Evolutionary conservation across 352 stramenopile species (phyloP).

Genomic region (Aphanomyces invadans): DNA sequence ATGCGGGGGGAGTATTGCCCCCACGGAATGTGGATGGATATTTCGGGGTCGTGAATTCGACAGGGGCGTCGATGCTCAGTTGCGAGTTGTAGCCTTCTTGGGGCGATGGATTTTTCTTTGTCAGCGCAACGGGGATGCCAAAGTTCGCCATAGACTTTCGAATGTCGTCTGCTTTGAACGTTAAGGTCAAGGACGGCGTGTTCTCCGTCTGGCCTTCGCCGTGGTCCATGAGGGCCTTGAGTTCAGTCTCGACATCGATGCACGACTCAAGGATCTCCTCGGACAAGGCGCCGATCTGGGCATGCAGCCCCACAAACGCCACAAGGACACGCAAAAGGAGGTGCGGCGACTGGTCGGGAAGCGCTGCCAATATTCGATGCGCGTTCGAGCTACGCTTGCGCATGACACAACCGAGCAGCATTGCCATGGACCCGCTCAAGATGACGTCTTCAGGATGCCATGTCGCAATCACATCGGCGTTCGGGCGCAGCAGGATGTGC

Average conservation of each 20-base stretch:
- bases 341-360: conserved; percentile 41
- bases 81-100: not conserved
- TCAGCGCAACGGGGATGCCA: not conserved
- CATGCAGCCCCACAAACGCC: conserved; percentile 65
- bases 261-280: conserved; percentile 55
- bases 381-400: conserved; percentile 37
- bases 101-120: not conserved
- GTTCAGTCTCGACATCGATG: conserved; percentile 53
- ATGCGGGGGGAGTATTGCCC: not conserved
- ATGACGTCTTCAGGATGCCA: conserved; percentile 71
- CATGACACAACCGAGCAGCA: conserved; percentile 71
- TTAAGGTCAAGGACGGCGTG: no score
- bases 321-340: conserved; percentile 47
- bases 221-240: conserved; percentile 34
- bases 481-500: not conserved
- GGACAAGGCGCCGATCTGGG: conserved; percentile 65
- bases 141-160: not conserved
- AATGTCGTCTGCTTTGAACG: no score
- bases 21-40: not conserved
- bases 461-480: conserved; percentile 20
- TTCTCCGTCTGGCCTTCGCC: no score
- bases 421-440: conserved; percentile 51
- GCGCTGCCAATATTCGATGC: conserved; percentile 30
- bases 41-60: not conserved
- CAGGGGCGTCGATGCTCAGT: not conserved